Percentiles rank a stretch among this genome's conserved stretches.
Evolutionary conservation across 2,329 filamentous ascomycete species (phyloP).

Genomic region (Diplodia mutila): DNA sequence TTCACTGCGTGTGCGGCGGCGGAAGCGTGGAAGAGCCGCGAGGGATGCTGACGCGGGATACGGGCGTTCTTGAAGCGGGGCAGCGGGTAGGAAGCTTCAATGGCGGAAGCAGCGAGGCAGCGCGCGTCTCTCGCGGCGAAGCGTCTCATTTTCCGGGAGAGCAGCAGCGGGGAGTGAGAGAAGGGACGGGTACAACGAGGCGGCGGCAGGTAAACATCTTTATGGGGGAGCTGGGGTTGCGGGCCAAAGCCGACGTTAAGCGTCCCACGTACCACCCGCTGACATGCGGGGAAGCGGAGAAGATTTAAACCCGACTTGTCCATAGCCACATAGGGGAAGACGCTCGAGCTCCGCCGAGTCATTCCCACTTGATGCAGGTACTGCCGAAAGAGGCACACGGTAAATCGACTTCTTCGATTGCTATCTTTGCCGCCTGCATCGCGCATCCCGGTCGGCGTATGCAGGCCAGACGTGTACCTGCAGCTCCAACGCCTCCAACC

Average conservation of each 20-base stretch:
- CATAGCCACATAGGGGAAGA: neutral
- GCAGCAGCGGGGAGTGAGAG: conserved; percentile 49
- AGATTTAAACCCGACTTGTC: conserved; percentile 1
- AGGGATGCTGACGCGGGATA: conserved; percentile 9
- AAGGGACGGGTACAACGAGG: neutral
- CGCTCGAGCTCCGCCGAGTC: conserved; percentile 15
- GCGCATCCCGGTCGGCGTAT: no score
- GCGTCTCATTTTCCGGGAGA: conserved; percentile 12
- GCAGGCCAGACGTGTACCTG: neutral
- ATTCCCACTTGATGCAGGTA: conserved; percentile 12
- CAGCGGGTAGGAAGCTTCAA: conserved; percentile 1
- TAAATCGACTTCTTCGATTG: conserved; percentile 12
- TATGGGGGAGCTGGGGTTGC: conserved; percentile 10
- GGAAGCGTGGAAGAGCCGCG: conserved; percentile 37
- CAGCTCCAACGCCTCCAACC: conserved; percentile 8
- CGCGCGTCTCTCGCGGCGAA: conserved; percentile 8
- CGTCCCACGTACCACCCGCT: neutral
- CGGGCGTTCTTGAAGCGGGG: conserved; percentile 20
- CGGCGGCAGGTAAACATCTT: conserved; percentile 4
- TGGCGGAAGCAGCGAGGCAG: neutral
- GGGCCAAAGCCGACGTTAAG: conserved; percentile 25
- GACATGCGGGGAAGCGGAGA: conserved; percentile 23
- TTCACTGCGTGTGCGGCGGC: conserved; percentile 60
- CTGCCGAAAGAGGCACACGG: neutral
- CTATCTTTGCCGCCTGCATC: conserved; percentile 1